phyloP scores from a whole-genome alignment of 129 eudicot species.

The Rutidosis leptorrhynchoides region DNA sequence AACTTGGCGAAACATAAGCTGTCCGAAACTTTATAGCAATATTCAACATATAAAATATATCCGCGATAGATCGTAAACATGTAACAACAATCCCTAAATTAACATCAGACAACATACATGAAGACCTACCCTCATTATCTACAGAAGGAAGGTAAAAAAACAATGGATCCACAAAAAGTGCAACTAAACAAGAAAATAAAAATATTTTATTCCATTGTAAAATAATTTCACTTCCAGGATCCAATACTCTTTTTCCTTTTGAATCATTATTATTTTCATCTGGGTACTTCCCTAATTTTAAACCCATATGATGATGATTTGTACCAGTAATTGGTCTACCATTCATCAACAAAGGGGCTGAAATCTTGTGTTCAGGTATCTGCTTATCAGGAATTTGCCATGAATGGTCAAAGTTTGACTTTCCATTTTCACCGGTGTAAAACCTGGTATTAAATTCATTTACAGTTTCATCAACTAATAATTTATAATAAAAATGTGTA shows the following conservation, averaged over 20 bases:
- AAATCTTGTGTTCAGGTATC: slow-evolving; percentile 39
- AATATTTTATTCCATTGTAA: slow-evolving; percentile 77
- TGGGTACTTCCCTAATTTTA: slow-evolving; percentile 54
- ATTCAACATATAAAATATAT: slow-evolving; percentile 63
- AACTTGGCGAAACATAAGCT: slow-evolving; percentile 81
- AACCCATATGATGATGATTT: slow-evolving; percentile 25
- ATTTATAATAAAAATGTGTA: not conserved
- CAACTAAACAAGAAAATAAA: slow-evolving; percentile 66
- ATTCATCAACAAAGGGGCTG: slow-evolving; percentile 43
- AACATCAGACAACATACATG: slow-evolving; percentile 69
- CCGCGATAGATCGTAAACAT: slow-evolving; percentile 64
- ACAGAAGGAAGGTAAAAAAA: slow-evolving; percentile 84
- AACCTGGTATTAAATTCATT: slow-evolving; percentile 47
- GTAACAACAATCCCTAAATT: slow-evolving; percentile 72
- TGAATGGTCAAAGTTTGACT: slow-evolving; percentile 41
- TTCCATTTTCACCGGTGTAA: slow-evolving; percentile 50
- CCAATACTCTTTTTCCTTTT: slow-evolving; percentile 44
- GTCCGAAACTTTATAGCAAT: slow-evolving; percentile 72
- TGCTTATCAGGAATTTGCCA: slow-evolving; percentile 50
- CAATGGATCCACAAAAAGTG: slow-evolving; percentile 85
- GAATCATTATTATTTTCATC: slow-evolving; percentile 43
- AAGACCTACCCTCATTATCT: slow-evolving; percentile 28
- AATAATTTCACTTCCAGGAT: slow-evolving; percentile 74
- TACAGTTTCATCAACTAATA: not conserved
- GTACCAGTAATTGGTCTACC: slow-evolving; percentile 22